Evolutionary conservation across 805 yeast genomes (phyloP), one percentile per base, ranked within the genome.

Genomic region (Candida verbasci): DNA sequence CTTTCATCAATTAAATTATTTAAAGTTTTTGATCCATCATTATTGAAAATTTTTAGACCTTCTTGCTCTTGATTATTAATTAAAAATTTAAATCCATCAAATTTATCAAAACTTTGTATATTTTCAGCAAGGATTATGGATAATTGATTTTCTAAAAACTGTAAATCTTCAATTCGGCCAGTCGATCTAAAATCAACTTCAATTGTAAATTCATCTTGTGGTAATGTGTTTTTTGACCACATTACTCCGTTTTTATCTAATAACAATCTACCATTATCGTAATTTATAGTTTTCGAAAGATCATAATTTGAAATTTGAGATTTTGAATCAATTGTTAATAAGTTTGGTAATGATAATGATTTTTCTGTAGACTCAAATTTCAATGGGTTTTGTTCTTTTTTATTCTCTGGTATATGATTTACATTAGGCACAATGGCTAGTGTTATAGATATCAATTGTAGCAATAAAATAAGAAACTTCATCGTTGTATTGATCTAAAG

Each of bases 221-320:
- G 41, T 14, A 55, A 30, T 9, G 34, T 22, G 1, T 39, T 34
- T 16, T 39, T 38, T 6, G 54, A 44, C 61, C 61, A 57, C 9
- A 55, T 23, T 3, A 48, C 30, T 2, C 57, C 58, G 7, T 16
- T n/a, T 6, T 47, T 50, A 17, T 43, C 40, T 9, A 44, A 26
- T 18, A 55, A 33, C 18, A 56, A 38, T 35, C 61, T 42, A 67
- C 71, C 97, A 59, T 89, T 81, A 68, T 88, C 97, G 65, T 89
- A 86, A 73, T 84, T 83, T 72, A 91, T 78, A 75, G 72, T 86
- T 53, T 86, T 89, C 43, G 40, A 35, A 11, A 51, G 29, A 5
- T 50, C 43, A 70, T 71, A 67, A 16, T 46, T 44, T n/a, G 39
- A 29, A 16, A 67, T 43, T 9, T 57, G 60, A 3, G 40, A 35